These are phyloP conservation scores for Hylodesmum podocarpum DNA, from an alignment of 306 rosid species.

Conservation along the genomic window DNA sequence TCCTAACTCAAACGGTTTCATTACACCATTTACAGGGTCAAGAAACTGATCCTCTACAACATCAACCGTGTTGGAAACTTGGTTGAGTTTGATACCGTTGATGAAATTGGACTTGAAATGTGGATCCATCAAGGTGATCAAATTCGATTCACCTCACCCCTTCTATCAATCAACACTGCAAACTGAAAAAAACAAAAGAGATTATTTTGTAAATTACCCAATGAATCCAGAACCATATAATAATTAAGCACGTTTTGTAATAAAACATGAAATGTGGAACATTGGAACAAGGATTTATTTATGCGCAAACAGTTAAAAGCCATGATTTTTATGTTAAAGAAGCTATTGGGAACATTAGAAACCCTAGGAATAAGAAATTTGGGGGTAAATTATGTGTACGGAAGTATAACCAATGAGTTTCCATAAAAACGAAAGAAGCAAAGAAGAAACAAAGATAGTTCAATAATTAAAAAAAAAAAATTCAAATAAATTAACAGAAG, in stretches of 20 bases:
- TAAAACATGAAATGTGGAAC: background rate
- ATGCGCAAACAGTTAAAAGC: background rate
- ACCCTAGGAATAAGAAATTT: conserved; percentile 3
- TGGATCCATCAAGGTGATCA: conserved; percentile 35
- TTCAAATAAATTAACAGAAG: background rate
- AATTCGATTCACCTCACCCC: background rate
- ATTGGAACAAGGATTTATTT: background rate
- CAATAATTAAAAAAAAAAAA: background rate
- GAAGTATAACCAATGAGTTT: background rate
- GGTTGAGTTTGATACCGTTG: conserved; percentile 1
- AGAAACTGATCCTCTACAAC: conserved; percentile 25
- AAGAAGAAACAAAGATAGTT: background rate
- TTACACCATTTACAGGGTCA: background rate
- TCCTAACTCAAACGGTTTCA: conserved; percentile 9
- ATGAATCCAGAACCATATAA: background rate
- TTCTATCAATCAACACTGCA: background rate
- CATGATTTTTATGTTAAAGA: background rate
- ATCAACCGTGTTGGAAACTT: conserved; percentile 11
- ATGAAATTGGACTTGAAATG: conserved; percentile 21
- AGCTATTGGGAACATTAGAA: background rate
- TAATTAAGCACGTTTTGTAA: no score
- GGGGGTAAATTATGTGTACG: background rate
- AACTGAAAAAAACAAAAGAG: background rate
- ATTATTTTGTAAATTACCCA: background rate
- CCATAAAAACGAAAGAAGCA: no score